A percentile compares a stretch with the other conserved stretches of the same genome.
Evolutionary conservation across 495 filamentous ascomycete genomes (phyloP).

Genomic region (Penicillium subrubescens): DNA sequence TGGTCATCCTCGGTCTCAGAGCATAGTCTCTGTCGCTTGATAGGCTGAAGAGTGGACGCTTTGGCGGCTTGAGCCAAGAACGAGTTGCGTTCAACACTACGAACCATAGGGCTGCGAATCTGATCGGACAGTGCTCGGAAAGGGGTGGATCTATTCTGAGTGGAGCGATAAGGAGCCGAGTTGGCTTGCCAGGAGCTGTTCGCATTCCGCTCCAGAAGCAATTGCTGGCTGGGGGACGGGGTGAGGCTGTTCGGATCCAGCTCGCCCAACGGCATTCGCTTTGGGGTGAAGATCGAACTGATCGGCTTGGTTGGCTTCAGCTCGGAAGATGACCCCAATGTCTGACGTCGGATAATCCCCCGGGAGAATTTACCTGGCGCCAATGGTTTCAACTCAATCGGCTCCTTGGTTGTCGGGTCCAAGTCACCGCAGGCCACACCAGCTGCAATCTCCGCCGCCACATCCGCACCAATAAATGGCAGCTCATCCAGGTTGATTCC

Average conservation of each 20-base stretch:
- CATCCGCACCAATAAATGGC: slow-evolving; percentile 74
- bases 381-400: slow-evolving; percentile 51
- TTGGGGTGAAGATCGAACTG: slow-evolving; percentile 74
- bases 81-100: slow-evolving; percentile 48
- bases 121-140: slow-evolving; percentile 39
- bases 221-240: slow-evolving; percentile 67
- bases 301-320: slow-evolving; percentile 69
- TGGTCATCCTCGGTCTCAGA: slow-evolving; percentile 53
- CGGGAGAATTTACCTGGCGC: slow-evolving; percentile 27
- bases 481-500: slow-evolving; percentile 65
- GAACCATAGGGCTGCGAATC: slow-evolving; percentile 38
- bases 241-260: slow-evolving; percentile 85
- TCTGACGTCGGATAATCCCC: slow-evolving; percentile 43
- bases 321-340: slow-evolving; percentile 50
- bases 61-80: slow-evolving; percentile 46
- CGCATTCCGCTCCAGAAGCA: slow-evolving; percentile 55
- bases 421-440: slow-evolving; percentile 83
- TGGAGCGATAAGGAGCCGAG: slow-evolving; percentile 38
- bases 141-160: slow-evolving; percentile 42
- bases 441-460: slow-evolving; percentile 68
- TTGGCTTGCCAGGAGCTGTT: slow-evolving; percentile 56
- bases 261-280: slow-evolving; percentile 78
- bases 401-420: slow-evolving; percentile 84
- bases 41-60: slow-evolving; percentile 49
- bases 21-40: slow-evolving; percentile 65